These are phyloP conservation scores for Patellaria atrata DNA, from an alignment of 495 filamentous ascomycete genomes.

Conservation along the genomic window DNA sequence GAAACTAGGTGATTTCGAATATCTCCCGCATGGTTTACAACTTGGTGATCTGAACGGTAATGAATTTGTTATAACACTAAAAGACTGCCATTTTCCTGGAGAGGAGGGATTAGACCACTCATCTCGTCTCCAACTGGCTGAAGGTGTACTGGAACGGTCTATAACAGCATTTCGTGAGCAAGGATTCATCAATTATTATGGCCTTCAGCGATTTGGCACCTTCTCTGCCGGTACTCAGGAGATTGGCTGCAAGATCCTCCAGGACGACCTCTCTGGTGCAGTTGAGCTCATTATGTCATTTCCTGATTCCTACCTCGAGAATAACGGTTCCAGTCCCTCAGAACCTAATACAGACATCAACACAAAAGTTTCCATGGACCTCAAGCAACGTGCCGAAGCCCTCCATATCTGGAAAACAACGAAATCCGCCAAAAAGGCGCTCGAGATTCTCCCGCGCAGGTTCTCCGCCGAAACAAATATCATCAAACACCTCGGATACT, in stretches of 20 bases:
- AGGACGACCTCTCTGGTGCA: conserved; percentile 64
- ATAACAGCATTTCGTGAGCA: conserved; percentile 40
- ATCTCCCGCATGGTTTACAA: conserved; percentile 51
- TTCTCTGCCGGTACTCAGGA: conserved; percentile 68
- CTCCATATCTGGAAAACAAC: conserved; percentile 55
- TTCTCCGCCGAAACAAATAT: conserved; percentile 67
- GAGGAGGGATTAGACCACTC: conserved; percentile 30
- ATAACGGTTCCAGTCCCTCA: conserved; percentile 32
- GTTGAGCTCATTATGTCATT: conserved; percentile 58
- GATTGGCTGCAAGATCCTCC: conserved; percentile 68
- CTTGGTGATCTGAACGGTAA: conserved; percentile 79
- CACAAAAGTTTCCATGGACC: conserved; percentile 45
- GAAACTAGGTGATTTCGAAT: conserved; percentile 63
- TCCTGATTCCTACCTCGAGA: conserved; percentile 34
- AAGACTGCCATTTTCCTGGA: conserved; percentile 56
- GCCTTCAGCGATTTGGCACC: conserved; percentile 85
- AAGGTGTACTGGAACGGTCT: conserved; percentile 41
- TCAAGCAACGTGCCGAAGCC: conserved; percentile 58
- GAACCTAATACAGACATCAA: conserved; percentile 20
- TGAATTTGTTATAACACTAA: conserved; percentile 79
- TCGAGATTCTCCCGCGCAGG: conserved; percentile 57
- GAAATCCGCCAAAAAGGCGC: conserved; percentile 38
- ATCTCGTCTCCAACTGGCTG: conserved; percentile 25
- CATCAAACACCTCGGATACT: conserved; percentile 51
- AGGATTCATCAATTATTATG: conserved; percentile 95